These are phyloP conservation scores for Amanita jacksonii DNA, from an alignment of 768 basidiomycete species.

Conservation along the genomic window DNA sequence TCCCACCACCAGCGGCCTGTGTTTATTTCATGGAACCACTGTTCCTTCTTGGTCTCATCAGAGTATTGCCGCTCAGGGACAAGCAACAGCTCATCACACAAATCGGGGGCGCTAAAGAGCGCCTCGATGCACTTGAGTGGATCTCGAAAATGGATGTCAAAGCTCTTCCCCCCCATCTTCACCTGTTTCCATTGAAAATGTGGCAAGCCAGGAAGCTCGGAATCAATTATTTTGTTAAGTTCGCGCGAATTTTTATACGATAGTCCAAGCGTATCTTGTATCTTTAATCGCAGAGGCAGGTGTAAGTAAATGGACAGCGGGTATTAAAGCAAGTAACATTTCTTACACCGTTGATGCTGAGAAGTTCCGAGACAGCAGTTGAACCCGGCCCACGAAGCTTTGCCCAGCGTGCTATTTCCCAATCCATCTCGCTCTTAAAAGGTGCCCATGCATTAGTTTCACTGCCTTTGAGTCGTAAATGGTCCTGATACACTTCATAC, in stretches of 20 bases:
- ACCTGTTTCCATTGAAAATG: neutral
- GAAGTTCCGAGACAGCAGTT: no score
- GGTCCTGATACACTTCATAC: no score
- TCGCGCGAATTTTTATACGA: neutral
- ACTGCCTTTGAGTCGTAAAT: no score
- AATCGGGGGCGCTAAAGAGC: neutral
- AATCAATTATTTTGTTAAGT: neutral
- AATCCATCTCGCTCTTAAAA: no score
- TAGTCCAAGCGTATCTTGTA: neutral
- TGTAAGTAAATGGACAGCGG: no score
- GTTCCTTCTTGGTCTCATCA: neutral
- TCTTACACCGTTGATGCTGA: no score
- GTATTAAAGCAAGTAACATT: no score
- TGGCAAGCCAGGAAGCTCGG: neutral
- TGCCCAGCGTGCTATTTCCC: no score
- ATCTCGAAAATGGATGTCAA: neutral
- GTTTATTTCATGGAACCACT: conserved; percentile 27
- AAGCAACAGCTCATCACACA: neutral
- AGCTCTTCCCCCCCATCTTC: neutral
- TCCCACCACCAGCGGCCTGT: conserved; percentile 46
- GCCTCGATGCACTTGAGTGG: neutral
- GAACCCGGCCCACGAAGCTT: no score
- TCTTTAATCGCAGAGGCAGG: no score
- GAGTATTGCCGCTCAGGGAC: neutral
- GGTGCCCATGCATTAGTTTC: no score